These are phyloP conservation scores for Cordyceps farinosa DNA, from an alignment of 2,329 filamentous ascomycete genomes.

Conservation along the genomic window DNA sequence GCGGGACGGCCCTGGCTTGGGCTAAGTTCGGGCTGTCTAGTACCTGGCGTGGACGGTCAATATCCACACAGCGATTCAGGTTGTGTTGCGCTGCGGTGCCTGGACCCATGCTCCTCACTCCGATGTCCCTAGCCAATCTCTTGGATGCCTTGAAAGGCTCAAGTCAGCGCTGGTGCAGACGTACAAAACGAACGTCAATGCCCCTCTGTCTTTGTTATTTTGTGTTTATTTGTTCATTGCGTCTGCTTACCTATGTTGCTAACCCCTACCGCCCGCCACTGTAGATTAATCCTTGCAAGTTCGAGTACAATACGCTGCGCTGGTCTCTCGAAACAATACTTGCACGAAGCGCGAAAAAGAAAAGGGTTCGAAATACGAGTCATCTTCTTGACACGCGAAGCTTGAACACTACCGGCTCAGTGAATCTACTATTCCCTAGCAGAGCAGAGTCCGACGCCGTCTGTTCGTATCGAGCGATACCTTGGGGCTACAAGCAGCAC, in stretches of 20 bases:
- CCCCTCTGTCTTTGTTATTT: not conserved
- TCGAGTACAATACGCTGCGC: not conserved
- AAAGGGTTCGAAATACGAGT: not conserved
- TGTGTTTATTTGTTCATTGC: not conserved
- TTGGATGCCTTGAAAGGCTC: not conserved
- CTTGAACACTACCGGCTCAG: not conserved
- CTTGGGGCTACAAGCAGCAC: not conserved
- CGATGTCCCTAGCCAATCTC: not conserved
- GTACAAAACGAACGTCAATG: not conserved
- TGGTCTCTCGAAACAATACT: not conserved
- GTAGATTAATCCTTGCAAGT: constrained; percentile 6
- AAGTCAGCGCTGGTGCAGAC: not conserved
- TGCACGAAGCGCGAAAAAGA: not conserved
- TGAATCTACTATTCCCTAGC: not conserved
- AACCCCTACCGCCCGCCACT: not conserved
- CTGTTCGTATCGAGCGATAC: constrained; percentile 8
- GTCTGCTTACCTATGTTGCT: not conserved
- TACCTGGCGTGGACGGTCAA: not conserved
- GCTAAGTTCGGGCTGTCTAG: not conserved
- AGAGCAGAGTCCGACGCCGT: not conserved
- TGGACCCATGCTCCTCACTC: not conserved
- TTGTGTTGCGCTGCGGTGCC: constrained; percentile 2
- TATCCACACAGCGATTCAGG: constrained; percentile 15
- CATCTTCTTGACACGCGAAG: not conserved
- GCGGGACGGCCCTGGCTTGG: constrained; percentile 16